phyloP scores from a whole-genome alignment of 2,329 filamentous ascomycete species.

The Trichothecium sympodiale region DNA sequence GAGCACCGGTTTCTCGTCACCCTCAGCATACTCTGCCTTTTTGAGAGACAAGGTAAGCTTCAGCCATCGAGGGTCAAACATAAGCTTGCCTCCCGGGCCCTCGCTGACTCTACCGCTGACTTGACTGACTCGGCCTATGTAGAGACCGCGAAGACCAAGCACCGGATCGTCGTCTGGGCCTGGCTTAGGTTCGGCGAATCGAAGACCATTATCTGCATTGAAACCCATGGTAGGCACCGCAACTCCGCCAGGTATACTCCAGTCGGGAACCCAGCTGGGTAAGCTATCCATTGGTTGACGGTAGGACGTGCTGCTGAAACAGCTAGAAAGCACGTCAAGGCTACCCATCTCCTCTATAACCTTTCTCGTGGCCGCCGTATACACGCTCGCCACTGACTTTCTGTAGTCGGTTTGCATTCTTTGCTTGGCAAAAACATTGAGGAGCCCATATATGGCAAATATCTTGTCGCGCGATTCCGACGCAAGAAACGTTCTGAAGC shows the following conservation, averaged over 20 bases:
- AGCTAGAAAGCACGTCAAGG: constrained; percentile 8
- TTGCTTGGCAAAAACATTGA: constrained; percentile 10
- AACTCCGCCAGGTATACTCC: constrained; percentile 1
- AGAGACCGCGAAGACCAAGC: constrained; percentile 7
- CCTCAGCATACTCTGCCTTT: background rate
- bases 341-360: constrained; percentile 10
- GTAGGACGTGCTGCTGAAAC: constrained; percentile 1
- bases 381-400: constrained; percentile 10
- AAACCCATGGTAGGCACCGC: constrained; percentile 5
- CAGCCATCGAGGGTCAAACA: constrained; percentile 12
- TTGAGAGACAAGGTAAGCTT: constrained; percentile 10
- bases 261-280: constrained; percentile 14
- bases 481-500: constrained; percentile 14
- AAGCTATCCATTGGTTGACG: constrained; percentile 3
- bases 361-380: constrained; percentile 10
- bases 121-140: constrained; percentile 8
- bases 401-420: constrained; percentile 11
- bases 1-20: constrained; percentile 3
- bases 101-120: constrained; percentile 7
- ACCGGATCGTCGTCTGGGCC: background rate
- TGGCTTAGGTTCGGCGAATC: constrained; percentile 3
- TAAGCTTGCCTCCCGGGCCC: constrained; percentile 9
- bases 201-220: constrained; percentile 10
- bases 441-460: constrained; percentile 12
- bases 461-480: constrained; percentile 15